Conservation (phyloP, 1,284 basidiomycete species). For the Caloboletus inedulis region DNA sequence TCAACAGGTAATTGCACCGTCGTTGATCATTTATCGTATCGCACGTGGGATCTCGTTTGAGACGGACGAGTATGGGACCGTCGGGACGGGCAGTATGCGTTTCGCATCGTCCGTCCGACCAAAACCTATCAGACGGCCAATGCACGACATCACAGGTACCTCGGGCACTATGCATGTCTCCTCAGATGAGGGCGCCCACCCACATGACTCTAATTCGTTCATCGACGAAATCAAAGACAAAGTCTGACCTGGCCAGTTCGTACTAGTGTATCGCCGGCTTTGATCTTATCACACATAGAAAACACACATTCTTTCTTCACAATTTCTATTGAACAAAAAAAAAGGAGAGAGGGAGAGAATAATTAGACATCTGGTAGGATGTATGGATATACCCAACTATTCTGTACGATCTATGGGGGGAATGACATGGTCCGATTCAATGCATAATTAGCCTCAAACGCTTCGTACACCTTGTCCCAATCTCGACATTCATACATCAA, state of each 20-base stretch:
- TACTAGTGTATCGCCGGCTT: neutral
- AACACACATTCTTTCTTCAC: neutral
- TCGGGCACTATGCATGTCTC: conserved; percentile 13
- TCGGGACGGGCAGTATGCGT: conserved; percentile 2
- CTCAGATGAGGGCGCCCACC: neutral
- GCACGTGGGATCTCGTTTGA: conserved; percentile 17
- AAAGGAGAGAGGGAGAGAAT: neutral
- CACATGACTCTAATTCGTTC: conserved; percentile 12
- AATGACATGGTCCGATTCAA: conserved; percentile 22
- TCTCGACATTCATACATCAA: conserved; percentile 21
- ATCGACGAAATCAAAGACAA: conserved; percentile 15
- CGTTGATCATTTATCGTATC: conserved; percentile 25
- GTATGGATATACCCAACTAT: neutral
- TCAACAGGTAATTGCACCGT: conserved; percentile 14
- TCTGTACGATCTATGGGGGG: neutral
- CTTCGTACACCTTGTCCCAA: conserved; percentile 23
- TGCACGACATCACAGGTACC: neutral
- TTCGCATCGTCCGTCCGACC: conserved; percentile 4
- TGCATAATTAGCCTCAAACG: conserved; percentile 20
- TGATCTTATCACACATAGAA: neutral
- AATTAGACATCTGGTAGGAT: neutral
- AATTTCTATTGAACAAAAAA: too few species aligned
- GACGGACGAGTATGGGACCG: conserved; percentile 7
- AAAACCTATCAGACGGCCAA: neutral
- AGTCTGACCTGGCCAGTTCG: neutral